A percentile compares a stretch with the other conserved stretches of the same genome.
Evolutionary conservation across 2,329 filamentous ascomycete species (phyloP).

Genomic region (Plenodomus biglobosus): DNA sequence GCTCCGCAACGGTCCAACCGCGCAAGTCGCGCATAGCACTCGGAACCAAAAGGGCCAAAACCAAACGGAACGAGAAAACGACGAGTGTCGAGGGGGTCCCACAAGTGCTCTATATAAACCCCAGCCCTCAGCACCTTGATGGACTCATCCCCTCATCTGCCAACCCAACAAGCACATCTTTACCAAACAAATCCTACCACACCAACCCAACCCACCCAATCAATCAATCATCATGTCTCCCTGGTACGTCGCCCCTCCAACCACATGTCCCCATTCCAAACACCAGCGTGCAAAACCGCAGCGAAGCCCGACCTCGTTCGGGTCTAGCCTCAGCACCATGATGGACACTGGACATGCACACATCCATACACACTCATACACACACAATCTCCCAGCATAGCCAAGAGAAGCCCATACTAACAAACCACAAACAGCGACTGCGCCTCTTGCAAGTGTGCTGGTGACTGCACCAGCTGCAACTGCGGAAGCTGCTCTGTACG

Average conservation of each 20-base stretch:
- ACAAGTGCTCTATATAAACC: conserved; percentile 18
- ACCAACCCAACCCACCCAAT: conserved; percentile 9
- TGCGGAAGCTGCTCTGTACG: conserved; percentile 34
- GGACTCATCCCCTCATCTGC: conserved; percentile 12
- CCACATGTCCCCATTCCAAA: not conserved
- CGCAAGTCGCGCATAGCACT: not conserved
- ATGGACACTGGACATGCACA: conserved; percentile 9
- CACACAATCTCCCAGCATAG: no score
- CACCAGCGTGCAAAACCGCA: not conserved
- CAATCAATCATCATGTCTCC: conserved; percentile 24
- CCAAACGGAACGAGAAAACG: not conserved
- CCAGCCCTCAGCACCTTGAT: conserved; percentile 26
- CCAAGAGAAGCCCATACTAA: conserved; percentile 1
- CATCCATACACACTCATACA: no score
- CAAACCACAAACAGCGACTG: conserved; percentile 21
- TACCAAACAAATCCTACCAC: conserved; percentile 6
- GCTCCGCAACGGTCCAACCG: not conserved
- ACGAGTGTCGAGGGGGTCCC: no score
- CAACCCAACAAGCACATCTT: conserved; percentile 2
- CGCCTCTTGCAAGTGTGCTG: conserved; percentile 33
- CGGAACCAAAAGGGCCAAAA: not conserved
- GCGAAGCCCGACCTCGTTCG: not conserved
- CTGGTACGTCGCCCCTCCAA: conserved; percentile 19
- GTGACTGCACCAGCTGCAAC: conserved; percentile 36
- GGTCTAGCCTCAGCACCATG: conserved; percentile 20